These are phyloP conservation scores for Botryotinia calthae DNA, from an alignment of 2,329 filamentous ascomycete species.

Conservation along the genomic window DNA sequence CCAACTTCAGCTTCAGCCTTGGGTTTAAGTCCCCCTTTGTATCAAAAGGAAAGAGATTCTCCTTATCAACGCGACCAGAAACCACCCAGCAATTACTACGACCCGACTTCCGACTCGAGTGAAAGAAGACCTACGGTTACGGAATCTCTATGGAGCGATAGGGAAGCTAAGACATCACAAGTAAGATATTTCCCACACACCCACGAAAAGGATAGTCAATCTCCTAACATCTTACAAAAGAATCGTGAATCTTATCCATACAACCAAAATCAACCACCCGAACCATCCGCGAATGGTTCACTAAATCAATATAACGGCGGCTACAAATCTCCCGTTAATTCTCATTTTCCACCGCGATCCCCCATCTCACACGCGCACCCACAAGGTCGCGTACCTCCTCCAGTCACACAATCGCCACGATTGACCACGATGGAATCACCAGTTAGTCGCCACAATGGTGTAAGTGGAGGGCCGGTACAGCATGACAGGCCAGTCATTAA, in stretches of 20 bases:
- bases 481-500: constrained; percentile 32
- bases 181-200: constrained; percentile 29
- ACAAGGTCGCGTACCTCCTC: constrained; percentile 30
- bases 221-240: constrained; percentile 36
- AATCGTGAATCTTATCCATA: constrained; percentile 53
- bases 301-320: constrained; percentile 50
- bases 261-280: constrained; percentile 33
- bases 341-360: constrained; percentile 49
- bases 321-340: constrained; percentile 49
- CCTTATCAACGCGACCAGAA: constrained; percentile 42
- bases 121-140: constrained; percentile 42
- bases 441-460: constrained; percentile 45
- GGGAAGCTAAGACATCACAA: constrained; percentile 35
- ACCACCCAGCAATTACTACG: constrained; percentile 45
- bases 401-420: constrained; percentile 36
- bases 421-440: constrained; percentile 48
- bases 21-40: constrained; percentile 29
- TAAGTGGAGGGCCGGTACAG: constrained; percentile 28
- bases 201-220: background rate
- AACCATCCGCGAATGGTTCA: constrained; percentile 41
- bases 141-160: constrained; percentile 38
- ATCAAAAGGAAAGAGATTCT: constrained; percentile 32
- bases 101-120: constrained; percentile 46
- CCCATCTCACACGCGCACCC: constrained; percentile 50
- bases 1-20: constrained; percentile 24